Base-by-base conservation (phyloP, 208 protist genomes). In the Kentomonas sorsogonicus region DNA sequence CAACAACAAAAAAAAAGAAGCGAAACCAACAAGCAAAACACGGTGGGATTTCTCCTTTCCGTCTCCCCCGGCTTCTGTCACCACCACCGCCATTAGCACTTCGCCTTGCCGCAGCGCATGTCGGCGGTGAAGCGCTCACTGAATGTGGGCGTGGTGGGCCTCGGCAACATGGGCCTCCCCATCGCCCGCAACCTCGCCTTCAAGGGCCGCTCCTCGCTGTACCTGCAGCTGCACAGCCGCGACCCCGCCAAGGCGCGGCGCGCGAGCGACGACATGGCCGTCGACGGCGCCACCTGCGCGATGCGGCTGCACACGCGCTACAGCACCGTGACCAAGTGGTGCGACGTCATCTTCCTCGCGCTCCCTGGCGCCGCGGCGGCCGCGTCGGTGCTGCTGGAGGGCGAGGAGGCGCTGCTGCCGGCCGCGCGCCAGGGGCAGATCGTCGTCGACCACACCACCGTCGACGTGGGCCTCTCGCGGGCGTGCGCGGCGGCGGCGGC, bases 381-480 rank as follows among this genome's bases (percentile, higher is more conserved):
- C 16, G 69, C 71, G 1, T 53, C 64, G 41, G 82, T 83, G 43
- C 72, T 90, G 10, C 69, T 91, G 16, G 72, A 83, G 54, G 72
- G 79, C 55, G 65, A 54, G 23, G 79, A 86, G 60, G 70, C 85
- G n/a, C 66, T 96, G 22, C 55, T 95, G 36, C 40, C 56, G 10
- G 73, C 84, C 65, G 81, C 82, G 1, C 79, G 84, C 11, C 74
- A 70, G 9, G 89, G 89, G 10, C 86, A 92, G 53, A 87, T 95
- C 18, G 85, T 95, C 25, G 77, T 95, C 13, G 81, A 93, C 65
- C 89, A 95, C 83, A 92, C 84, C 11, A 93, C 89, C 11, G 79
- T 90, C 7, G 89, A 92, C 59, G 68, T 86, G 20, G 74, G 75
- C 50, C 72, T 85, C 4, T 78, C 84, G 34, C 69, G 79, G 13